Conservation (phyloP, 2,329 filamentous ascomycete genomes). For the Aspergillus ochraceus region DNA sequence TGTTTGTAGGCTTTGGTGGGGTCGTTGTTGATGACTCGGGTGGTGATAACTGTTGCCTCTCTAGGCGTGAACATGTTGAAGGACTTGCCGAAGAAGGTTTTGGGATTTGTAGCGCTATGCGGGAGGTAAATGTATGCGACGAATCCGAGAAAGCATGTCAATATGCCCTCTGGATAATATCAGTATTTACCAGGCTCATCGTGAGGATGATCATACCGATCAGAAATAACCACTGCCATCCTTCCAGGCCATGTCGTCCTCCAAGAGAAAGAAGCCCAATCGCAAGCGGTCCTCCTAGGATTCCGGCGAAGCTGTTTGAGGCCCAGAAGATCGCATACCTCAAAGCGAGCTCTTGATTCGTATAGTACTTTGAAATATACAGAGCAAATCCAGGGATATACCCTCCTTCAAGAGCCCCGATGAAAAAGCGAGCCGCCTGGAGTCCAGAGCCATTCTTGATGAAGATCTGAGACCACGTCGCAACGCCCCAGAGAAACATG, state of each 20-base stretch:
- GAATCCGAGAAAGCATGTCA: neutral
- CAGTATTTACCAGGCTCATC: too few relatives aligned
- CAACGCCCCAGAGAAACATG: slow-evolving; percentile 22
- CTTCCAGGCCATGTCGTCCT: neutral
- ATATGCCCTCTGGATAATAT: neutral
- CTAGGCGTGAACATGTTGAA: neutral
- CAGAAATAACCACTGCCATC: neutral
- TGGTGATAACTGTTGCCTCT: neutral
- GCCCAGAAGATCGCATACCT: neutral
- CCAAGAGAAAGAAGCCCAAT: neutral
- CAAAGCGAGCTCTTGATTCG: slow-evolving; percentile 22
- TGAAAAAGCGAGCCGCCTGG: slow-evolving; percentile 33
- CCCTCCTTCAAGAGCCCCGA: slow-evolving; percentile 47
- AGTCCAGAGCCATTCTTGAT: slow-evolving; percentile 33
- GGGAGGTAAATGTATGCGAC: slow-evolving; percentile 11
- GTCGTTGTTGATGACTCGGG: neutral
- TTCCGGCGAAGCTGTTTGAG: neutral
- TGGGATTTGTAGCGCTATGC: slow-evolving; percentile 23
- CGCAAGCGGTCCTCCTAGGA: neutral
- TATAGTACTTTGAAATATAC: slow-evolving; percentile 28
- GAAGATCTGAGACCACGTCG: slow-evolving; percentile 23
- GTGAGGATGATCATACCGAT: too few relatives aligned
- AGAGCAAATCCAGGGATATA: slow-evolving; percentile 45
- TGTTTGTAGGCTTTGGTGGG: neutral
- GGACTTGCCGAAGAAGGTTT: slow-evolving; percentile 14